These are phyloP conservation scores for Stentor coeruleus DNA, from an alignment of 73 alveolate genomes.

Conservation along the genomic window DNA sequence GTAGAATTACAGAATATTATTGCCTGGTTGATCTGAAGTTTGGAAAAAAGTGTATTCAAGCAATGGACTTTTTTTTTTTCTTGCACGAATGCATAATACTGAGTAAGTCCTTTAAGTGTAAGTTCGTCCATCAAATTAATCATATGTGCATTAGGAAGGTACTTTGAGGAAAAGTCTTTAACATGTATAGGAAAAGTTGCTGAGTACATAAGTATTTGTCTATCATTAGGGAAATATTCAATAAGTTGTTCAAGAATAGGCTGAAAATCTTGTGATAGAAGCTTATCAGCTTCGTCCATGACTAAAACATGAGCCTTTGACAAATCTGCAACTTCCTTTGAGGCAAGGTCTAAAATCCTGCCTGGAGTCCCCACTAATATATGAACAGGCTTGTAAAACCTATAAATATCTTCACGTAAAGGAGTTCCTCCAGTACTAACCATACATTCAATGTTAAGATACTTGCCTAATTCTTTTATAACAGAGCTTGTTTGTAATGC, in stretches of 20 bases:
- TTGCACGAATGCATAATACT: conserved; percentile 93
- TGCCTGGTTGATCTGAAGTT: conserved; percentile 62
- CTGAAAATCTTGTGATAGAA: conserved; percentile 87
- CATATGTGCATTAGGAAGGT: conserved; percentile 76
- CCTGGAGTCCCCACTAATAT: conserved; percentile 91
- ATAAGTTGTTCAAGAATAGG: conserved; percentile 79
- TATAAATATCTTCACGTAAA: conserved; percentile 62
- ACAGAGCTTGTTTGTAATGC: conserved; percentile 65
- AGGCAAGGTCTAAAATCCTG: conserved; percentile 55
- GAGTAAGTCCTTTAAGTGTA: conserved; percentile 94
- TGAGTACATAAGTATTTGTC: conserved; percentile 92
- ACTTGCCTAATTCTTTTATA: conserved; percentile 60
- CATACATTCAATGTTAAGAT: conserved; percentile 58
- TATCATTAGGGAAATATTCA: conserved; percentile 64
- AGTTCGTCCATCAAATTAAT: conserved; percentile 96
- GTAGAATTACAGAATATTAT: conserved; percentile 91
- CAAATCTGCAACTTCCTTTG: too few relatives aligned
- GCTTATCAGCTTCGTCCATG: conserved; percentile 98
- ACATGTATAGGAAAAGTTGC: conserved; percentile 97
- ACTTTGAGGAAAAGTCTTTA: conserved; percentile 83
- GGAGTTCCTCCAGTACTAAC: conserved; percentile 74
- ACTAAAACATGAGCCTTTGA: too few relatives aligned
- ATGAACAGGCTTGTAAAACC: too few relatives aligned
- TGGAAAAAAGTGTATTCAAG: conserved; percentile 73
- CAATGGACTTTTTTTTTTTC: conserved; percentile 90